Conservation (phyloP, 2,329 filamentous ascomycete species). For the Paraconiothyrium brasiliense region DNA sequence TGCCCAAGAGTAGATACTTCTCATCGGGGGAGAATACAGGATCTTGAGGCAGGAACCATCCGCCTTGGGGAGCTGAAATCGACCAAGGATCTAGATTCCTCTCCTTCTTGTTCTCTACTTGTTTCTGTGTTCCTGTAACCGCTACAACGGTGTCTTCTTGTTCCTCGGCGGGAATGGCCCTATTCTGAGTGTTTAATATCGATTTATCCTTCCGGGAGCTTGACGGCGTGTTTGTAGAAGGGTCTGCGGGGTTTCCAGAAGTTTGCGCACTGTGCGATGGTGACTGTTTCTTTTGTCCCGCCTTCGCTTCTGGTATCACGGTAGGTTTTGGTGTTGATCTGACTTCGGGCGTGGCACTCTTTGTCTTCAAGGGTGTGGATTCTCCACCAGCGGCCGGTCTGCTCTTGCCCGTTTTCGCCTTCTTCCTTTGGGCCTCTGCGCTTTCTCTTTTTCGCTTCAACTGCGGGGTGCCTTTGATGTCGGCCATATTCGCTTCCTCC, state of each 20-base stretch:
- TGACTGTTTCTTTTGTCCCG: constrained; percentile 18
- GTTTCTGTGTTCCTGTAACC: neutral
- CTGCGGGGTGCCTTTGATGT: constrained; percentile 29
- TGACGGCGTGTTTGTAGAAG: constrained; percentile 21
- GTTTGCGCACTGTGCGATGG: constrained; percentile 21
- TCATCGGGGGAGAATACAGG: constrained; percentile 68
- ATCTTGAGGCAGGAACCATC: constrained; percentile 65
- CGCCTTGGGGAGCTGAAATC: constrained; percentile 61
- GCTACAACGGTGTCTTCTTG: constrained; percentile 1
- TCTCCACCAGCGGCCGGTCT: constrained; percentile 23
- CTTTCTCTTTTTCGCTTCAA: constrained; percentile 45
- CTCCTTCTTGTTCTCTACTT: constrained; percentile 20
- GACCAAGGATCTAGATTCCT: constrained; percentile 33
- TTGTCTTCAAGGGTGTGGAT: constrained; percentile 21
- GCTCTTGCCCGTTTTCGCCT: constrained; percentile 40
- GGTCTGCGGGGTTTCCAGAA: constrained; percentile 23
- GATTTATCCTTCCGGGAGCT: constrained; percentile 20
- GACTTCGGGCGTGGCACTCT: constrained; percentile 20
- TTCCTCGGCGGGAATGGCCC: neutral
- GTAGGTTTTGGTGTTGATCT: constrained; percentile 27
- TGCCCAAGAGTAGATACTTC: constrained; percentile 74
- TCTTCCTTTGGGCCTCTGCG: constrained; percentile 38
- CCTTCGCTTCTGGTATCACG: constrained; percentile 20
- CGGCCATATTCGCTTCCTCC: constrained; percentile 31
- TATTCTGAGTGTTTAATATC: constrained; percentile 14